Base-by-base conservation (phyloP, 495 filamentous ascomycete species). In the Aspergillus sclerotiicarbonarius region DNA sequence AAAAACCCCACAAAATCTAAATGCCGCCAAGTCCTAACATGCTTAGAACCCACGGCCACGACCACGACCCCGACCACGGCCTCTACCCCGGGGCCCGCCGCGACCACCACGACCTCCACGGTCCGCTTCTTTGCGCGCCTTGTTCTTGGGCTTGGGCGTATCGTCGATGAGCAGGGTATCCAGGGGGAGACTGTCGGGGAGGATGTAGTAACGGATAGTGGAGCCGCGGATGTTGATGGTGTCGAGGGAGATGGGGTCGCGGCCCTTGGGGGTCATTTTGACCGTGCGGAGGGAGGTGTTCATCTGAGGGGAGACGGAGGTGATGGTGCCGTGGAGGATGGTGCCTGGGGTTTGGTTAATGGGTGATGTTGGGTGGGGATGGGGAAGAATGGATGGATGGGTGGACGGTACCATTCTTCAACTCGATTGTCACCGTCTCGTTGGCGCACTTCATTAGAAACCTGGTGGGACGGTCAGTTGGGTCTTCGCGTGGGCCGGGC, bases 391-490 rank as follows among this genome's bases (percentile, higher is more conserved):
- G 47, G 16, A n/a, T n/a, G n/a, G n/a, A n/a, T n/a, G n/a, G n/a
- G n/a, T n/a, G n/a, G n/a, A n/a, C n/a, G n/a, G 44, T 73, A 93
- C 93, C 94, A 84, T 97, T 98, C 73, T 98, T 98, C 58, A 98
- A 81, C 79, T 98, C 94, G 65, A 98, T 86, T 9, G 93, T 96
- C 57, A 98, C 94, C 57, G 93, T 95, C 78, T 98, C 94, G 73
- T 97, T 98, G 67, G 86, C 84, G 73, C 91, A 96, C 82, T 98
- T 98, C 94, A 98, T 97, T 54, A 98, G 78, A 72, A 98, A 98
- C 64, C 94, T 98, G 72, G 46, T 21, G 53, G 50, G 54, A n/a
- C n/a, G 13, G 29, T 35, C 41, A 47, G 48, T 25, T 50, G 1
- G n/a, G 8, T 9, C 30, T 16, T 29, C 46, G 37, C 39, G 30